phyloP scores from a whole-genome alignment of 176 grass and related monocot genomes.

The Carex cristatella region DNA sequence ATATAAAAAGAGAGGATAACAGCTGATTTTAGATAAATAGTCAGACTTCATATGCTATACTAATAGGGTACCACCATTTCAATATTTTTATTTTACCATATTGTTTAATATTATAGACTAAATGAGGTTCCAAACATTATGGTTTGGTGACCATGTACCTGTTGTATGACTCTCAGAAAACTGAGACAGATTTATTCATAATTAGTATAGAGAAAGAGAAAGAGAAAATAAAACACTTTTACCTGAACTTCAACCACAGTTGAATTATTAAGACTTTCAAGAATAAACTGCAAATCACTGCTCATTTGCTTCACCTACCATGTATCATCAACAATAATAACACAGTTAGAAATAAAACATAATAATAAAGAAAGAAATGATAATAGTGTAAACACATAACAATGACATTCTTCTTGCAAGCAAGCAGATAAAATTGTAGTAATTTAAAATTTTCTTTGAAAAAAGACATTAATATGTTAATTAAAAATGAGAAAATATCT shows the following conservation, averaged over 20 bases:
- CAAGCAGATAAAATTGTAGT: neutral
- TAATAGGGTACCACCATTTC: neutral
- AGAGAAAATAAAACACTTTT: neutral
- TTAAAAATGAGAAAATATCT: neutral
- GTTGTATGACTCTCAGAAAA: neutral
- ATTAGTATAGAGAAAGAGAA: neutral
- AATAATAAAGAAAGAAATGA: neutral
- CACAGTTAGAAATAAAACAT: neutral
- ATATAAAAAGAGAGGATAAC: neutral
- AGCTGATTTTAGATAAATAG: neutral
- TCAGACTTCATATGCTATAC: neutral
- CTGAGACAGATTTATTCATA: neutral
- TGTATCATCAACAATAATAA: slow-evolving; percentile 17
- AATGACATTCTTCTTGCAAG: neutral
- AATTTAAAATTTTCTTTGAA: neutral
- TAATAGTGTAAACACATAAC: neutral
- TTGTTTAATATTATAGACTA: neutral
- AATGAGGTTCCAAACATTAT: neutral
- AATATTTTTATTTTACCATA: neutral
- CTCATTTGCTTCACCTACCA: slow-evolving; percentile 36
- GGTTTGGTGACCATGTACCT: neutral
- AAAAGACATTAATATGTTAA: neutral
- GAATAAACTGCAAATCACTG: slow-evolving; percentile 23
- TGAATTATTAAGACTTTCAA: slow-evolving; percentile 52
- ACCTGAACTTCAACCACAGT: slow-evolving; percentile 74